Conservation (phyloP, 106 monocot species). For the Ottelia alismoides region DNA sequence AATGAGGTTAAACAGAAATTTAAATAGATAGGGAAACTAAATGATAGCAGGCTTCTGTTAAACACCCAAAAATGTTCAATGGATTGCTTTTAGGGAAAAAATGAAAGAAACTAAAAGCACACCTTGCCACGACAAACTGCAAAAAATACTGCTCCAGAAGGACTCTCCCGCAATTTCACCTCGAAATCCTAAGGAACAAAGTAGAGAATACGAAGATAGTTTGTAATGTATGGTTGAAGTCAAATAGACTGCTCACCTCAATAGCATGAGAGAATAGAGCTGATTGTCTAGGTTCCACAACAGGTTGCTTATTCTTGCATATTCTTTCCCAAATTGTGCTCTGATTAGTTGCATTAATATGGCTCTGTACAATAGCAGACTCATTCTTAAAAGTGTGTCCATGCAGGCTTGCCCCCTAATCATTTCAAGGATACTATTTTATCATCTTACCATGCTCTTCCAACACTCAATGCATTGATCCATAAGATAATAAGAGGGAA, state of each 20-base stretch:
- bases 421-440: not conserved
- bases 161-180: slow-evolving; percentile 43
- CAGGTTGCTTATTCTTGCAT: slow-evolving; percentile 93
- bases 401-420: not conserved
- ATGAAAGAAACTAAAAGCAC: slow-evolving; percentile 6
- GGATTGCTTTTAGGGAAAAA: too few species aligned
- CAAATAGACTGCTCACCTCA: slow-evolving; percentile 46
- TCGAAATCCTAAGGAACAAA: slow-evolving; percentile 78
- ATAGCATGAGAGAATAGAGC: slow-evolving; percentile 70
- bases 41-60: too few species aligned
- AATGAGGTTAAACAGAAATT: too few species aligned
- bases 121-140: slow-evolving; percentile 99
- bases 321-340: slow-evolving; percentile 95
- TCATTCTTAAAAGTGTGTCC: too few species aligned
- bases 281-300: slow-evolving; percentile 92
- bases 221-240: too few species aligned
- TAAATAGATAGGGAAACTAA: too few species aligned
- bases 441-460: slow-evolving; percentile 70
- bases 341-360: slow-evolving; percentile 48
- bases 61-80: too few species aligned
- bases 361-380: slow-evolving; percentile 36
- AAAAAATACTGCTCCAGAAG: slow-evolving; percentile 88
- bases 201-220: too few species aligned
- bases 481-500: slow-evolving; percentile 97
- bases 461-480: slow-evolving; percentile 86